A percentile compares a stretch with the other conserved stretches of the same genome.
Conservation (phyloP, 441 rosid genomes). For the Raphanus hybrid region DNA sequence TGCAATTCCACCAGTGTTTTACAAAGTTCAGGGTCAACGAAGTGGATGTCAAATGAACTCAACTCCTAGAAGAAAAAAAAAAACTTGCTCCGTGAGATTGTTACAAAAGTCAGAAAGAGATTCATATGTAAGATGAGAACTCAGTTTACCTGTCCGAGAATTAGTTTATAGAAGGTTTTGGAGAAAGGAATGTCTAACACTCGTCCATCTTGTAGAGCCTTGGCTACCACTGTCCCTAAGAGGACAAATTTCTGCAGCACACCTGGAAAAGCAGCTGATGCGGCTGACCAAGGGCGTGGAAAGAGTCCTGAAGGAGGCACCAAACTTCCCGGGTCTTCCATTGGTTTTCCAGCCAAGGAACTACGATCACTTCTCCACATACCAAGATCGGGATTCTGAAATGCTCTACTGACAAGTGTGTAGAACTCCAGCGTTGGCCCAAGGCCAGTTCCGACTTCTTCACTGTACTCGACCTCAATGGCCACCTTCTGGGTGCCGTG, state of each 20-base stretch:
- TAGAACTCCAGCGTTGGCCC: constrained; percentile 67
- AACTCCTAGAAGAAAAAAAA: constrained; percentile 60
- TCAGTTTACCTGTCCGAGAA: constrained; percentile 76
- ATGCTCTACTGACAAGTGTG: constrained; percentile 89
- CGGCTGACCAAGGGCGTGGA: constrained; percentile 79
- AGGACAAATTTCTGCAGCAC: constrained; percentile 73
- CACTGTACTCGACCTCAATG: constrained; percentile 87
- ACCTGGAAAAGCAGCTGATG: constrained; percentile 52
- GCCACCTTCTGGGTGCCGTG: constrained; percentile 65
- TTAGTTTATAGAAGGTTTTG: constrained; percentile 83
- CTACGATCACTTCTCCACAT: constrained; percentile 88
- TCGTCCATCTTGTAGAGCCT: constrained; percentile 85
- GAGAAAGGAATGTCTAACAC: constrained; percentile 94
- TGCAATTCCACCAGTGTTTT: constrained; percentile 83
- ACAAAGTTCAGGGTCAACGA: constrained; percentile 89
- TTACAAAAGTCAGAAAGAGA: constrained; percentile 2
- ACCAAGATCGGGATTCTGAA: constrained; percentile 78
- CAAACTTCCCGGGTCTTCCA: constrained; percentile 44
- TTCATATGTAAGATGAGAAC: no score
- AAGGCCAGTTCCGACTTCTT: constrained; percentile 98
- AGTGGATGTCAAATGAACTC: constrained; percentile 78
- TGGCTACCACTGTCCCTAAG: constrained; percentile 79
- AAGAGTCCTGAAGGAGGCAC: constrained; percentile 70
- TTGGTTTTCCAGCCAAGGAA: constrained; percentile 41
- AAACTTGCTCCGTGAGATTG: constrained; percentile 12